A percentile compares a stretch with the other conserved stretches of the same genome.
These are phyloP conservation scores for Cryptosporidium tyzzeri DNA, from an alignment of 169 alveolate genomes.

Conservation along the genomic window DNA sequence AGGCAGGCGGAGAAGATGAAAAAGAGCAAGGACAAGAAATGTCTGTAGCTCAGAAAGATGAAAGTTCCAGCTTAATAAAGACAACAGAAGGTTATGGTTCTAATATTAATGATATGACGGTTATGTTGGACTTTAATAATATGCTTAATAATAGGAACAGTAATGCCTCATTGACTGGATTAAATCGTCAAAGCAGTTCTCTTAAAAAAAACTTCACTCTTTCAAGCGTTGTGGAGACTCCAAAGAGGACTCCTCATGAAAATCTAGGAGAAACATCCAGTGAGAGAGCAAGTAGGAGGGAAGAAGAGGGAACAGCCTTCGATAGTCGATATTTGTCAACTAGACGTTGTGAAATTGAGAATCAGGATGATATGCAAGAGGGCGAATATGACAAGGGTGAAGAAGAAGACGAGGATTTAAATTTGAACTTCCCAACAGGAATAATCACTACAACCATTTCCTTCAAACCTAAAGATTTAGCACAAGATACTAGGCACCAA, in stretches of 20 bases:
- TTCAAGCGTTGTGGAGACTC: not conserved
- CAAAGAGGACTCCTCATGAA: not conserved
- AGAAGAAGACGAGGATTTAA: conserved; percentile 58
- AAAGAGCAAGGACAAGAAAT: not conserved
- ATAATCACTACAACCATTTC: conserved; percentile 30
- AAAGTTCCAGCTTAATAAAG: not conserved
- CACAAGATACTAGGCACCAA: not conserved
- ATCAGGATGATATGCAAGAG: not conserved
- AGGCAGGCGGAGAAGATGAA: not conserved
- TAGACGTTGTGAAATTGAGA: not conserved
- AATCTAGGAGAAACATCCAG: not conserved
- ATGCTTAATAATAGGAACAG: not conserved
- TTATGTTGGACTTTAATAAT: conserved; percentile 58
- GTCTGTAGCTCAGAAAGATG: not conserved
- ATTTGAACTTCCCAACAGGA: conserved; percentile 69
- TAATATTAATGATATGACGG: conserved; percentile 56
- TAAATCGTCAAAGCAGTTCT: not conserved
- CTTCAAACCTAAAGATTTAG: not conserved
- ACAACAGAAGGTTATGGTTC: not conserved
- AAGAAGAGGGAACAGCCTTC: not conserved
- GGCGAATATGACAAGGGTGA: not conserved
- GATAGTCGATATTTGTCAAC: not conserved
- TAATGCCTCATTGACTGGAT: not conserved
- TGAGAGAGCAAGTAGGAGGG: not conserved
- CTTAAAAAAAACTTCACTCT: not conserved